phyloP scores from a whole-genome alignment of 345 rosid species.

The Mallotus nudiflorus region DNA sequence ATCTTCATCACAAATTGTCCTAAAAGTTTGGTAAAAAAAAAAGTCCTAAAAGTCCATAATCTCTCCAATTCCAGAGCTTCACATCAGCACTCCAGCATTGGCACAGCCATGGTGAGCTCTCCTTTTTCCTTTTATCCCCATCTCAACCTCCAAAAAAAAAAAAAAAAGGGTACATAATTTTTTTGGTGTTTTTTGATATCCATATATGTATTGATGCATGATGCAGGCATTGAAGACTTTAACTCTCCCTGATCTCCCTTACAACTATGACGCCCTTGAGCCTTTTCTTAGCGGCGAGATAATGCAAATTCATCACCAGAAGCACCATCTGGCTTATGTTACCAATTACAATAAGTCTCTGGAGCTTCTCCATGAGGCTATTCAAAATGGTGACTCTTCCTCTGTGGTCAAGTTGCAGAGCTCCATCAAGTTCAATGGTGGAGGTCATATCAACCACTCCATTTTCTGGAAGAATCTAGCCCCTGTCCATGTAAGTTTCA shows the following conservation, averaged over 20 bases:
- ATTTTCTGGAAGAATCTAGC: constrained; percentile 92
- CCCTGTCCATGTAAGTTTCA: constrained; percentile 58
- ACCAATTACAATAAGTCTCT: constrained; percentile 88
- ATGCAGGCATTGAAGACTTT: constrained; percentile 45
- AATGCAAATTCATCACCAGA: constrained; percentile 96
- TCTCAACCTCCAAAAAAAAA: no score
- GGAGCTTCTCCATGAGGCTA: constrained; percentile 73
- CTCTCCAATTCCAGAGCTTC: no score
- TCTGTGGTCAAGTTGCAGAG: constrained; percentile 71
- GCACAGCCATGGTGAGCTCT: no score
- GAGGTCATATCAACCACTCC: constrained; percentile 96
- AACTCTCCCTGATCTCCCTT: constrained; percentile 87
- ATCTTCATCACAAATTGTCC: no score
- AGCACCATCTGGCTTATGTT: constrained; percentile 86
- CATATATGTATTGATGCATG: no score
- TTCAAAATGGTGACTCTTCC: constrained; percentile 61
- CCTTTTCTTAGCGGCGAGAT: constrained; percentile 92
- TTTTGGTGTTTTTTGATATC: no score
- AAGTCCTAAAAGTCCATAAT: no score
- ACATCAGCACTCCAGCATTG: no score
- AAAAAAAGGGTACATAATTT: no score
- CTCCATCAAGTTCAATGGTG: constrained; percentile 96
- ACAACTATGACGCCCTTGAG: constrained; percentile 84
- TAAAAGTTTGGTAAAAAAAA: no score
- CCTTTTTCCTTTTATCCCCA: no score